Base-by-base conservation (phyloP, 2,329 filamentous ascomycete genomes). In the Aureobasidium leucospermi region DNA sequence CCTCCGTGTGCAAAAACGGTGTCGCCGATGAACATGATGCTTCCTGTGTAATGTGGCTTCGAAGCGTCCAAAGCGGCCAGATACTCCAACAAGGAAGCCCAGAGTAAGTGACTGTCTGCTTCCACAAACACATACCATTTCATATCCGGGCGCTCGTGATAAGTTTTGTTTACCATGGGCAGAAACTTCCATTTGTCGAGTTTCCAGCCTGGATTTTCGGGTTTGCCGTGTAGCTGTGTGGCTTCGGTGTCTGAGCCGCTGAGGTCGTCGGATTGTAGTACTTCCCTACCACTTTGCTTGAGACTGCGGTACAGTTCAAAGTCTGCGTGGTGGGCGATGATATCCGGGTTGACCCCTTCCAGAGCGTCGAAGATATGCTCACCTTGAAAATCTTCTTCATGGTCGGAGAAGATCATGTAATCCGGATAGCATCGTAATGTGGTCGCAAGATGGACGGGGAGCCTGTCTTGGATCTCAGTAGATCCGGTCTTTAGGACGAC, bases 111-210 rank as follows among this genome's bases (percentile, higher is more conserved):
- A 0, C 81, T 83, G 65, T 85, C 82, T 1, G 79, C 77, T 64
- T 84, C 81, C 47, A 82, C 77, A 66, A 85, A 85, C 53, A 83
- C 71, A 62, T 78, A 85, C 82, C 82, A 85, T 59, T 78, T 79
- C 51, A 78, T 79, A 29, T 79, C 69, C 2, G 77, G 76, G 43
- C 69, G 67, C 39, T 71, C 67, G 1, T 61, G 47, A 11, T 61
- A 52, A 1, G 67, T 68, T 15, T 61, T 59, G 39, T 67, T 64
- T 3, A 81, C 69, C 73, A 80, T 81, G 23, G 80, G 78, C 32
- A 83, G 65, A 61, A 82, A 82, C 65, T 83, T 83, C 73, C 77
- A 83, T 65, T 80, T 80, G 60, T 72, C 70, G 2, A 72, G 65
- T n/a, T 66, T 63, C 68, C 52, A 57, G 41, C 69, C 69, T 9